Evolutionary conservation across 176 grass and related monocot genomes (phyloP).

Genomic region (Cymbopogon citratus): DNA sequence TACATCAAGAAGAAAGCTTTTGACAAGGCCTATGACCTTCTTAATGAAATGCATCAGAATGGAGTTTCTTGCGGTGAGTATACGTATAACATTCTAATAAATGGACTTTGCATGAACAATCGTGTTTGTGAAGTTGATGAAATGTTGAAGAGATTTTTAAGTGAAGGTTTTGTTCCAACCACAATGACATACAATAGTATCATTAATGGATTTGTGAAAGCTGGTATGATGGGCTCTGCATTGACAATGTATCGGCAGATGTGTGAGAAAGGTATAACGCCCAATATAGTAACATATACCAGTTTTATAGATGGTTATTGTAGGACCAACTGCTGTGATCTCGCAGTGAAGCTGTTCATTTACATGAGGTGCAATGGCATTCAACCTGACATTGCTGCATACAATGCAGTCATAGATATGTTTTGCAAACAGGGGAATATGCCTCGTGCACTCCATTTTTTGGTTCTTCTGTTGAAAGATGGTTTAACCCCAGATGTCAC

Average conservation of each 20-base stretch:
- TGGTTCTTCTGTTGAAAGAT: slow-evolving; percentile 55
- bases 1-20: slow-evolving; percentile 48
- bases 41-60: slow-evolving; percentile 54
- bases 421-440: slow-evolving; percentile 71
- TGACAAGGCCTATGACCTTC: slow-evolving; percentile 44
- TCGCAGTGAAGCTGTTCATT: slow-evolving; percentile 75
- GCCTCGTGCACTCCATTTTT: slow-evolving; percentile 45
- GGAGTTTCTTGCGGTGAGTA: slow-evolving; percentile 64
- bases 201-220: slow-evolving; percentile 65
- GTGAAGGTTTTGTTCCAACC: slow-evolving; percentile 73
- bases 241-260: slow-evolving; percentile 55
- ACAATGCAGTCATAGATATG: slow-evolving; percentile 51
- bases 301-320: slow-evolving; percentile 80
- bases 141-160: slow-evolving; percentile 61
- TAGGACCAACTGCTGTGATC: slow-evolving; percentile 52
- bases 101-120: slow-evolving; percentile 47
- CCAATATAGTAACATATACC: slow-evolving; percentile 72
- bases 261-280: slow-evolving; percentile 42
- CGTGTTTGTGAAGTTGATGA: slow-evolving; percentile 49
- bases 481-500: slow-evolving; percentile 46
- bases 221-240: slow-evolving; percentile 50
- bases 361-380: slow-evolving; percentile 49
- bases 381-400: slow-evolving; percentile 42
- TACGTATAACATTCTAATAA: slow-evolving; percentile 67
- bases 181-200: slow-evolving; percentile 80